phyloP scores from a whole-genome alignment of 345 rosid genomes.

The Euphorbia peplus region DNA sequence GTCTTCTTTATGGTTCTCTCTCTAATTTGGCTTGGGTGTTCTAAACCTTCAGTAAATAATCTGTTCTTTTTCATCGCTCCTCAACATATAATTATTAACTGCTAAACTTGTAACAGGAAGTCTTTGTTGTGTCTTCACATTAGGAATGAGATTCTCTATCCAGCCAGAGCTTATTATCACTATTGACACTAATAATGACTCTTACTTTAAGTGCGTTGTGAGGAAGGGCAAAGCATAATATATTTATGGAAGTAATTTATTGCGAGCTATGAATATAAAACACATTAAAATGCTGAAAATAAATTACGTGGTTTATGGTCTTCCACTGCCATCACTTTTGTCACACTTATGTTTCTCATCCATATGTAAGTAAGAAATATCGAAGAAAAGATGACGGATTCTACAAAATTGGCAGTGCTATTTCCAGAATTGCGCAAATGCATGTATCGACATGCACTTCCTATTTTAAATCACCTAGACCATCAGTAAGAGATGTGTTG shows the following conservation, averaged over 20 bases:
- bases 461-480: neutral
- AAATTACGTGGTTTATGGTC: neutral
- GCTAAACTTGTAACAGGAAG: neutral
- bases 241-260: neutral
- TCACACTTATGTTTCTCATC: neutral
- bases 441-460: neutral
- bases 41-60: slow-evolving; percentile 3
- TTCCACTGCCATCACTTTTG: neutral
- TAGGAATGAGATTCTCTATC: slow-evolving; percentile 6
- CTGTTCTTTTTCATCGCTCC: neutral
- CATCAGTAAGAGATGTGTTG: neutral
- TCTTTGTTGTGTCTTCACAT: neutral
- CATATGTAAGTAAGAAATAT: neutral
- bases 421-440: neutral
- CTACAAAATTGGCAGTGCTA: neutral
- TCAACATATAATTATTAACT: neutral
- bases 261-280: neutral
- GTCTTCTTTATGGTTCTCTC: neutral
- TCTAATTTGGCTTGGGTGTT: slow-evolving; percentile 6
- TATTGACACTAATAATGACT: neutral
- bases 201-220: neutral
- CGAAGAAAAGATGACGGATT: neutral
- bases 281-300: neutral
- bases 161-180: neutral
- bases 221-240: neutral